Conservation (phyloP, 768 basidiomycete species). For the Plicaturopsis crispa region DNA sequence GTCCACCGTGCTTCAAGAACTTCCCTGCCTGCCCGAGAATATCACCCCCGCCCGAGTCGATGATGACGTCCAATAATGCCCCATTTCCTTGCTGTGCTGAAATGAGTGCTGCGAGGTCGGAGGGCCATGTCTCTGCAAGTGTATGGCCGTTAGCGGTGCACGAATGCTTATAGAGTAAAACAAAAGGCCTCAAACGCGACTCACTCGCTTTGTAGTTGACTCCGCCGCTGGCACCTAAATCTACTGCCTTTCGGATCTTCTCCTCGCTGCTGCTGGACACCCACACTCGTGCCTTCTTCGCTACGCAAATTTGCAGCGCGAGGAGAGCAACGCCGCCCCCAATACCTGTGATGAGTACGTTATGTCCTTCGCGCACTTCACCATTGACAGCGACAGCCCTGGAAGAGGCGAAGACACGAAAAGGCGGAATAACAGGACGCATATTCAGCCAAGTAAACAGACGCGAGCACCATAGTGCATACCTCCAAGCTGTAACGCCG, state of each 20-base stretch:
- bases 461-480: constrained; percentile 7
- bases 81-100: constrained; percentile 18
- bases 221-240: constrained; percentile 72
- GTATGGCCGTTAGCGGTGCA: neutral
- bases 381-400: constrained; percentile 68
- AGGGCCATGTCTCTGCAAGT: constrained; percentile 42
- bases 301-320: constrained; percentile 69
- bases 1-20: constrained; percentile 49
- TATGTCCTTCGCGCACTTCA: constrained; percentile 51
- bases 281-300: constrained; percentile 72
- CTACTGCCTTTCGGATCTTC: constrained; percentile 61
- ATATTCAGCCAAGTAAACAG: neutral
- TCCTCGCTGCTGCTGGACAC: constrained; percentile 67
- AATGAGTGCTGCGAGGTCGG: constrained; percentile 36
- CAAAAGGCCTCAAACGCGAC: constrained; percentile 11
- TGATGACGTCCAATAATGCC: constrained; percentile 44
- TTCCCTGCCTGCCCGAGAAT: constrained; percentile 44
- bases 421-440: no score
- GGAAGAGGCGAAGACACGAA: constrained; percentile 1
- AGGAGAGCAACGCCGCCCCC: constrained; percentile 81
- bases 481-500: constrained; percentile 84
- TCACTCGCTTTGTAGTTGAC: constrained; percentile 63
- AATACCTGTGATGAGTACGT: constrained; percentile 74
- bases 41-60: constrained; percentile 67
- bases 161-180: neutral